Evolutionary conservation across 2,329 filamentous ascomycete species (phyloP).

Genomic region (Claviceps arundinis): DNA sequence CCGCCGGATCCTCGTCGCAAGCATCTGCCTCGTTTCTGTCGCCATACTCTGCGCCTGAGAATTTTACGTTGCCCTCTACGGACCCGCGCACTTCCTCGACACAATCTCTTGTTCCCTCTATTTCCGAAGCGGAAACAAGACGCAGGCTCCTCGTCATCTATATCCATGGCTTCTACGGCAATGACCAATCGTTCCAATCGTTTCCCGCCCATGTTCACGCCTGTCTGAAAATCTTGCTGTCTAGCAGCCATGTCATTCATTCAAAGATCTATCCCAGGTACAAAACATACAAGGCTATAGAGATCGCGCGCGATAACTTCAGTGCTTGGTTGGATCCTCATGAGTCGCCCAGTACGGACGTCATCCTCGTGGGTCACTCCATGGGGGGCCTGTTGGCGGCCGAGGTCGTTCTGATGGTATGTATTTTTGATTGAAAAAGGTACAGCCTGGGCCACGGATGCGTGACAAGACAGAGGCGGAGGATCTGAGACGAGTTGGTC

Average conservation of each 20-base stretch:
- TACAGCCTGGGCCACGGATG: not conserved
- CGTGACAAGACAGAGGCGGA: not conserved
- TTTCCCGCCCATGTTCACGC: slow-evolving; percentile 82
- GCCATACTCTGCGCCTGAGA: not conserved
- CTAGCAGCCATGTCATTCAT: slow-evolving; percentile 66
- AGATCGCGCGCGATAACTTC: slow-evolving; percentile 68
- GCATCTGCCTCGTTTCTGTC: not conserved
- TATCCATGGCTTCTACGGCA: slow-evolving; percentile 83
- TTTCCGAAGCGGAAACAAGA: slow-evolving; percentile 17
- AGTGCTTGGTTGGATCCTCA: slow-evolving; percentile 71
- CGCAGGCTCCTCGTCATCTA: slow-evolving; percentile 63
- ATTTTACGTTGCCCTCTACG: slow-evolving; percentile 1
- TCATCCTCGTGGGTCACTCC: slow-evolving; percentile 75
- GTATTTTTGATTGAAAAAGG: slow-evolving; percentile 3
- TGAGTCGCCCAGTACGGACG: slow-evolving; percentile 59
- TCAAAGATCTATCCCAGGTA: slow-evolving; percentile 77
- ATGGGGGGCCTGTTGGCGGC: slow-evolving; percentile 78
- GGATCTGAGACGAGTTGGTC: too few species aligned
- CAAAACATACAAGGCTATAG: slow-evolving; percentile 58
- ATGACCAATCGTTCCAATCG: slow-evolving; percentile 73
- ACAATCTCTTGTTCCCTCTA: slow-evolving; percentile 25
- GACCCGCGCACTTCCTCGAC: slow-evolving; percentile 38
- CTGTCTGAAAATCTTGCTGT: slow-evolving; percentile 51
- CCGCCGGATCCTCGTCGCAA: not conserved
- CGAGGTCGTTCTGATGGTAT: slow-evolving; percentile 57